Conservation (phyloP, 176 grass and related monocot genomes). For the Sorghum bicolor region DNA sequence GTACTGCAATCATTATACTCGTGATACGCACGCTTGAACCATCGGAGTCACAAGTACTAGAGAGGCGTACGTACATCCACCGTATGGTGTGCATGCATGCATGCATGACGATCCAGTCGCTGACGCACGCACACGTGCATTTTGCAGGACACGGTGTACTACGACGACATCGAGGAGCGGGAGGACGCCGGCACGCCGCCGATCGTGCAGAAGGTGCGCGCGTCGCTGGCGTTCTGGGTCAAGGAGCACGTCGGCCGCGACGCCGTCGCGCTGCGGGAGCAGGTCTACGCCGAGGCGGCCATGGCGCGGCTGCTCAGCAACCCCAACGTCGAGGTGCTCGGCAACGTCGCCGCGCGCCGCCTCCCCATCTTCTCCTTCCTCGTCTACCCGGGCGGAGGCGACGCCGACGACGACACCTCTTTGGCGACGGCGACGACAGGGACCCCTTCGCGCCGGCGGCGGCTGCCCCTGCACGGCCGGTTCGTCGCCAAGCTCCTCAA, state of each 20-base stretch:
- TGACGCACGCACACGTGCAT: background rate
- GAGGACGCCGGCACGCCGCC: conserved; percentile 81
- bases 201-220: conserved; percentile 70
- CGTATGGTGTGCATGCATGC: background rate
- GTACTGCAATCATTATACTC: too few species aligned
- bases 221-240: conserved; percentile 72
- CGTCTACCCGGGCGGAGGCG: conserved; percentile 31
- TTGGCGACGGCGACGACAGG: too few species aligned
- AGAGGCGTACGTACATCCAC: background rate
- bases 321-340: conserved; percentile 50
- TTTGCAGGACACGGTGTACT: conserved; percentile 61
- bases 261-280: conserved; percentile 36
- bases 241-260: conserved; percentile 57
- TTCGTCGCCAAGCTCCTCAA: conserved; percentile 73
- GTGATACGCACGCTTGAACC: too few species aligned
- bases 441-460: background rate
- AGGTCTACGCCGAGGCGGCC: conserved; percentile 35
- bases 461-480: conserved; percentile 67
- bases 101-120: background rate
- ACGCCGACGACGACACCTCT: background rate
- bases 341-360: conserved; percentile 32
- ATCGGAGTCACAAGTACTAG: background rate
- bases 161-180: conserved; percentile 56
- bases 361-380: conserved; percentile 94
- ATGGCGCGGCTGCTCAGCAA: conserved; percentile 37